These are phyloP conservation scores for Pezicula carpinea DNA, from an alignment of 2,329 filamentous ascomycete species.

Conservation along the genomic window DNA sequence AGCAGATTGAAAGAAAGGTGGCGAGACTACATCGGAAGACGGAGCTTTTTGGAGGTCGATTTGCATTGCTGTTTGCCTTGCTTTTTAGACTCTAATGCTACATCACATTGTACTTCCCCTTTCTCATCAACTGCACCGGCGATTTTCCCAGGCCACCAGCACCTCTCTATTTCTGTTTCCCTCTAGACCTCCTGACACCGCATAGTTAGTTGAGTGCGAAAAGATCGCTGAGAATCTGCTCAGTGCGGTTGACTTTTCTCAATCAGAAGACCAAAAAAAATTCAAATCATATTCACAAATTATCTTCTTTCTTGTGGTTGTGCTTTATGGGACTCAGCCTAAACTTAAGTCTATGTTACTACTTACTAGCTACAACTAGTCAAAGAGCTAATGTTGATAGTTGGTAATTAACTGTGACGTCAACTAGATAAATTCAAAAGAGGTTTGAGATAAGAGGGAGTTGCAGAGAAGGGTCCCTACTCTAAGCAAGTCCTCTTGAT, in stretches of 20 bases:
- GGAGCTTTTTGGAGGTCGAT: conserved; percentile 24
- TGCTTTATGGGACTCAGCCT: background rate
- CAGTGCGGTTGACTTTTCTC: conserved; percentile 10
- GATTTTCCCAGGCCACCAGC: conserved; percentile 9
- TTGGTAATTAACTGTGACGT: too few species aligned
- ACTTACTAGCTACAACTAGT: too few species aligned
- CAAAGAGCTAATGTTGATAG: too few species aligned
- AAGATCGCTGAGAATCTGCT: background rate
- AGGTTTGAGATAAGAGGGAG: too few species aligned
- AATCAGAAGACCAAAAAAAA: conserved; percentile 27
- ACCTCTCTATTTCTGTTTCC: conserved; percentile 15
- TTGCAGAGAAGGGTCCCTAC: too few species aligned
- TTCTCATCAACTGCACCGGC: conserved; percentile 8
- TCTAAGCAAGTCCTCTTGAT: too few species aligned
- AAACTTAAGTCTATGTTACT: background rate
- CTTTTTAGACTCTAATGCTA: conserved; percentile 28
- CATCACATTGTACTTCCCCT: conserved; percentile 22
- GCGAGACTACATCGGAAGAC: conserved; percentile 14
- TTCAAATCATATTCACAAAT: conserved; percentile 21
- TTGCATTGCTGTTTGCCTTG: conserved; percentile 23
- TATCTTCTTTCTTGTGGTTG: background rate
- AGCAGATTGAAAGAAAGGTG: conserved; percentile 20
- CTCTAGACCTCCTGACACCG: conserved; percentile 7
- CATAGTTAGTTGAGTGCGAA: conserved; percentile 11
- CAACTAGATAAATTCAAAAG: too few species aligned